A percentile compares a stretch with the other conserved stretches of the same genome.
Conservation (phyloP, 768 basidiomycete species). For the Boletus rubescentipes region DNA sequence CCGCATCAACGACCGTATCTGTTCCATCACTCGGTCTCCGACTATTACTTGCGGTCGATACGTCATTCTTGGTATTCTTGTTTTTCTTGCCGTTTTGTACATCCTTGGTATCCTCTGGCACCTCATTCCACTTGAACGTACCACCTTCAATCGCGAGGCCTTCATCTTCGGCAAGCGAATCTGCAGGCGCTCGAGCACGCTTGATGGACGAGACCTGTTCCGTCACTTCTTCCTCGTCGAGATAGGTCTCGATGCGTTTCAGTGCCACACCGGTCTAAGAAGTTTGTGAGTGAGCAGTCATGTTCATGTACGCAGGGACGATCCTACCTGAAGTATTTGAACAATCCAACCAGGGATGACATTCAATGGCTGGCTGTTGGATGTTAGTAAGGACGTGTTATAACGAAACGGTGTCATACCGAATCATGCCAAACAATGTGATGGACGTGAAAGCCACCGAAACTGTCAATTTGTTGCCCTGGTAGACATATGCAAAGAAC, state of each 20-base stretch:
- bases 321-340: constrained; percentile 58
- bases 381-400: not conserved
- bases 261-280: constrained; percentile 55
- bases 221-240: constrained; percentile 61
- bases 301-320: not conserved
- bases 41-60: not conserved
- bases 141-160: constrained; percentile 51
- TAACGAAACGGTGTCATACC: constrained; percentile 34
- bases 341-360: constrained; percentile 81
- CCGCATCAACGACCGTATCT: constrained; percentile 12
- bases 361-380: constrained; percentile 61
- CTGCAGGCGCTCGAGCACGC: constrained; percentile 25
- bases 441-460: constrained; percentile 87
- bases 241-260: constrained; percentile 58
- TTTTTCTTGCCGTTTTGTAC: constrained; percentile 18
- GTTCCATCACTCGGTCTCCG: constrained; percentile 9
- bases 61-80: constrained; percentile 1
- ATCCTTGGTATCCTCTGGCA: constrained; percentile 36
- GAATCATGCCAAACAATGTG: constrained; percentile 82
- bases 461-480: constrained; percentile 73
- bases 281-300: not conserved
- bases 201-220: constrained; percentile 61
- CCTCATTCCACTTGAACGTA: constrained; percentile 57
- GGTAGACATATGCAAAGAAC: constrained; percentile 71
- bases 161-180: constrained; percentile 24